Evolutionary conservation across 164 flowering plant genomes (phyloP).

Genomic region (Magnolia kwangsiensis): DNA sequence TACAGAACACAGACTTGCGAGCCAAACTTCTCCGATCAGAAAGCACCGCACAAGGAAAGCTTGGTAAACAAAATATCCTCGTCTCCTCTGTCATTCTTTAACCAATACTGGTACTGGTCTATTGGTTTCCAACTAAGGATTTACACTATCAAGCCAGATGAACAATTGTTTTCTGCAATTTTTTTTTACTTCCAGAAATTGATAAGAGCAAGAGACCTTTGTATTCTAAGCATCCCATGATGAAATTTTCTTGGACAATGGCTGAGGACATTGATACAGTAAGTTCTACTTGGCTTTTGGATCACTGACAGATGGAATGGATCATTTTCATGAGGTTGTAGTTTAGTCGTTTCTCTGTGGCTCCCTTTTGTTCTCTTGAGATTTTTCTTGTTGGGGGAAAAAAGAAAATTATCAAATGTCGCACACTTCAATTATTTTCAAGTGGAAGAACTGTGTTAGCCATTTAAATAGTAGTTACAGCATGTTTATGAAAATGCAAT

Average conservation of each 20-base stretch:
- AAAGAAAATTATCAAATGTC: no score
- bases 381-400: background rate
- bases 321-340: background rate
- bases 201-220: conserved; percentile 74
- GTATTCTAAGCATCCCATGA: conserved; percentile 90
- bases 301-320: conserved; percentile 1
- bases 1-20: conserved; percentile 69
- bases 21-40: conserved; percentile 57
- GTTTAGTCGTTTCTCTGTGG: background rate
- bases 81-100: no score
- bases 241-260: conserved; percentile 83
- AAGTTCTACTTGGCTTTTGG: conserved; percentile 15
- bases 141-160: no score
- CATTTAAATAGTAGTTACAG: no score
- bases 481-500: no score
- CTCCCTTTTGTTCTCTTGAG: conserved; percentile 1
- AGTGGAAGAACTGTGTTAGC: no score
- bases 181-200: conserved; percentile 46
- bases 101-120: no score
- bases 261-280: conserved; percentile 89
- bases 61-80: conserved; percentile 41
- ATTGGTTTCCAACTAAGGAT: no score
- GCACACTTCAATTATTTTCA: no score
- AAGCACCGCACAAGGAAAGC: conserved; percentile 35
- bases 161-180: background rate